Evolutionary conservation across 2,329 filamentous ascomycete species (phyloP).

Genomic region (Trichoderma semiorbis): DNA sequence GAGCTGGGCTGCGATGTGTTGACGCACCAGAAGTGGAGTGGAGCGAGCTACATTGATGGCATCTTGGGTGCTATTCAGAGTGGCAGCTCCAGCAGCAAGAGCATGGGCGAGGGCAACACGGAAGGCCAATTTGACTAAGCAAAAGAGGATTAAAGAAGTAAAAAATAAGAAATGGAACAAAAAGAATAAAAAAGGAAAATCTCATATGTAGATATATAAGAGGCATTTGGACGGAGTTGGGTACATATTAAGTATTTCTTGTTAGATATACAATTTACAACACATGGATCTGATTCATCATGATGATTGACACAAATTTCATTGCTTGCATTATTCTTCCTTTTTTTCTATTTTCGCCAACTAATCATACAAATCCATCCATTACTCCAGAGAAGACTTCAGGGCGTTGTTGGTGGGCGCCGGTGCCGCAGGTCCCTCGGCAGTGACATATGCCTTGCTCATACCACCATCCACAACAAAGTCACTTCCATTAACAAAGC

Average conservation of each 20-base stretch:
- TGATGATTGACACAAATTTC: neutral
- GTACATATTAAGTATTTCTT: neutral
- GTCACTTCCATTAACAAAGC: slow-evolving; percentile 86
- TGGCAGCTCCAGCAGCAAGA: slow-evolving; percentile 82
- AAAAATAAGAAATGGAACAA: slow-evolving; percentile 3
- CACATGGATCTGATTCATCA: neutral
- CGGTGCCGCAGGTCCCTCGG: slow-evolving; percentile 54
- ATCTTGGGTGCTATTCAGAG: slow-evolving; percentile 88
- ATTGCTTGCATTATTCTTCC: neutral
- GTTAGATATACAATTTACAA: neutral
- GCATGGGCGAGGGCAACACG: slow-evolving; percentile 93
- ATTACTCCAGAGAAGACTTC: slow-evolving; percentile 43
- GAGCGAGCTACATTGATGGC: slow-evolving; percentile 73
- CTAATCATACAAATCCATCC: neutral
- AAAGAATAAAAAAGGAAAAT: neutral
- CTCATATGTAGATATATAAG: neutral
- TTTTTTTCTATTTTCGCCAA: neutral
- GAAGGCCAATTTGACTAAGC: slow-evolving; percentile 61
- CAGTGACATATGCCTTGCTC: slow-evolving; percentile 82
- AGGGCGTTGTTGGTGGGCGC: slow-evolving; percentile 60
- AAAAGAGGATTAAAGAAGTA: neutral
- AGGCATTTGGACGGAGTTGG: slow-evolving; percentile 10
- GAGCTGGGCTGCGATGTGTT: slow-evolving; percentile 88
- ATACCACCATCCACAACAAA: slow-evolving; percentile 96
- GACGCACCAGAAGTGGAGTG: slow-evolving; percentile 86